phyloP scores from a whole-genome alignment of 164 flowering plant species.

The Pachysandra terminalis region DNA sequence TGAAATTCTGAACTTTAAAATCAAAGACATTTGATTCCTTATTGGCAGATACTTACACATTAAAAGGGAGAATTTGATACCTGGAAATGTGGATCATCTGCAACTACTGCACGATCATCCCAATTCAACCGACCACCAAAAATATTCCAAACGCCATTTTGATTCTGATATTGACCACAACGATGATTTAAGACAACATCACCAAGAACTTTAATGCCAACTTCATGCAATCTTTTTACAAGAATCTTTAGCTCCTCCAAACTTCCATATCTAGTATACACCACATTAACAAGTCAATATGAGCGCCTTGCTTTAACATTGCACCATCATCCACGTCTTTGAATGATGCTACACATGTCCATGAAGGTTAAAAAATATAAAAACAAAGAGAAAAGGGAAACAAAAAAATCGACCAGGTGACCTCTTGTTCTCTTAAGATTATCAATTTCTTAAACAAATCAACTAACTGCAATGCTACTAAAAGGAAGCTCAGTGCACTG shows the following conservation, averaged over 20 bases:
- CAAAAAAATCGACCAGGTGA: too few relatives aligned
- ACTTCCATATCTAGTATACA: conserved; percentile 73
- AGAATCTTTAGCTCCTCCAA: conserved; percentile 69
- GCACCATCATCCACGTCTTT: neutral
- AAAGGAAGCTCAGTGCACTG: too few relatives aligned
- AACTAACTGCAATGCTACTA: too few relatives aligned
- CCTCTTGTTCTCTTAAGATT: too few relatives aligned
- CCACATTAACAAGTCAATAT: conserved; percentile 2
- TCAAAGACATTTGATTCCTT: neutral
- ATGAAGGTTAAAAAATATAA: neutral
- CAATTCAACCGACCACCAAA: conserved; percentile 93
- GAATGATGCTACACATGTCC: too few relatives aligned
- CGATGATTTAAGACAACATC: conserved; percentile 96
- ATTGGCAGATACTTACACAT: neutral
- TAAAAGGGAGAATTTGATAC: conserved; percentile 27
- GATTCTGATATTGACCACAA: conserved; percentile 76
- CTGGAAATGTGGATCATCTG: conserved; percentile 99
- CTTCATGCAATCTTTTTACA: conserved; percentile 70
- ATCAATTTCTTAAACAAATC: too few relatives aligned
- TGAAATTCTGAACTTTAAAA: neutral
- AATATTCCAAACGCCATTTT: conserved; percentile 94
- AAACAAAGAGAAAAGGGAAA: too few relatives aligned
- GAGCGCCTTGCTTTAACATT: neutral
- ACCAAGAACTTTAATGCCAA: conserved; percentile 78
- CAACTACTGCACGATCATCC: conserved; percentile 96